Evolutionary conservation across 2,329 filamentous ascomycete genomes (phyloP).

Genomic region (Aspergillus pseudonomiae): DNA sequence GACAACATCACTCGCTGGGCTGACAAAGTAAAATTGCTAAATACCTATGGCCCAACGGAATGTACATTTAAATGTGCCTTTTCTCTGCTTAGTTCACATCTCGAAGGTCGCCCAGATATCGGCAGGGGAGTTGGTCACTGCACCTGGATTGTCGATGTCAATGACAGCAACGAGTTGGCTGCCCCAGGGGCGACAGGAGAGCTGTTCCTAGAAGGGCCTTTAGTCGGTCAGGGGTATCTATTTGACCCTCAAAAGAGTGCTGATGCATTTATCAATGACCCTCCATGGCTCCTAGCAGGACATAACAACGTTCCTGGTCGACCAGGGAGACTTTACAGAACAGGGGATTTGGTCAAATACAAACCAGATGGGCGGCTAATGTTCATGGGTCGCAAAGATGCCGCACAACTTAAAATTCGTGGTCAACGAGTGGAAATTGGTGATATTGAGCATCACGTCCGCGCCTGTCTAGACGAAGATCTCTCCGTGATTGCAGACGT

Average conservation of each 20-base stretch:
- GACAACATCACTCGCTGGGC: conserved; percentile 8
- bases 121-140: background rate
- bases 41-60: conserved; percentile 15
- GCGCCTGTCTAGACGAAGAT: conserved; percentile 18
- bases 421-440: conserved; percentile 63
- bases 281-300: conserved; percentile 18
- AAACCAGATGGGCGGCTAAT: conserved; percentile 18
- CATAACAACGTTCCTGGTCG: background rate
- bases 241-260: conserved; percentile 28
- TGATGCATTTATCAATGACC: conserved; percentile 26
- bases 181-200: conserved; percentile 20
- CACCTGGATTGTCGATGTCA: conserved; percentile 37
- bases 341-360: conserved; percentile 26
- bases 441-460: conserved; percentile 44
- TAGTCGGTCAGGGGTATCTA: conserved; percentile 41
- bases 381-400: conserved; percentile 58
- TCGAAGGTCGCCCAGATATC: background rate
- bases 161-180: conserved; percentile 24
- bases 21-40: conserved; percentile 1
- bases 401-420: conserved; percentile 59
- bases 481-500: conserved; percentile 3
- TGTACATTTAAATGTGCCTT: conserved; percentile 9
- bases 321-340: conserved; percentile 19
- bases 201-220: conserved; percentile 11
- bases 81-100: background rate